These are phyloP conservation scores for Immersiporthe knoxdaviesiana DNA, from an alignment of 2,329 filamentous ascomycete genomes.

Conservation along the genomic window DNA sequence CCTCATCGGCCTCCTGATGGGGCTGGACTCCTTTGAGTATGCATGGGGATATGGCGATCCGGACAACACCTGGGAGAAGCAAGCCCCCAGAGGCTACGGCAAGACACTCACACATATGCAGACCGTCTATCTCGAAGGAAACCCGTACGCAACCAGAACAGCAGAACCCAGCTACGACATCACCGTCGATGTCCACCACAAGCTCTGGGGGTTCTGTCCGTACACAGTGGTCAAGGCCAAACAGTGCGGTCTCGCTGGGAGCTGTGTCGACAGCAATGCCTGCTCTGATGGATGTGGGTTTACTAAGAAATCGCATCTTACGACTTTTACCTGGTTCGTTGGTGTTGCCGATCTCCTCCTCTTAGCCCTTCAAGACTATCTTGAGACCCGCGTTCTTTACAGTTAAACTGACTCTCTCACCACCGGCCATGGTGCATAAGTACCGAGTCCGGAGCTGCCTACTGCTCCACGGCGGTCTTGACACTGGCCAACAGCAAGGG, in stretches of 20 bases:
- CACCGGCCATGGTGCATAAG: not conserved
- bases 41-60: not conserved
- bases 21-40: not conserved
- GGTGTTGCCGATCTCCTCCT: too few relatives aligned
- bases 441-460: slow-evolving; percentile 27
- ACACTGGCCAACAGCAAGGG: slow-evolving; percentile 38
- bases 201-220: not conserved
- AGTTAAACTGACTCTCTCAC: not conserved
- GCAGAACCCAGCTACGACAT: not conserved
- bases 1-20: not conserved
- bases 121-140: not conserved
- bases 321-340: slow-evolving; percentile 1
- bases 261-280: slow-evolving; percentile 39
- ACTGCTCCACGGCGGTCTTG: slow-evolving; percentile 42
- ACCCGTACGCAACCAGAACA: not conserved
- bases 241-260: slow-evolving; percentile 44
- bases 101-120: not conserved
- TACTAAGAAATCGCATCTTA: slow-evolving; percentile 25
- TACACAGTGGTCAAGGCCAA: slow-evolving; percentile 40
- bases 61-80: not conserved
- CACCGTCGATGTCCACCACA: not conserved
- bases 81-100: not conserved
- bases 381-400: not conserved
- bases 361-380: not conserved
- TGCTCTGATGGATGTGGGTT: slow-evolving; percentile 42